phyloP scores from a whole-genome alignment of 805 yeast species.

The Kuraishia floccosa region DNA sequence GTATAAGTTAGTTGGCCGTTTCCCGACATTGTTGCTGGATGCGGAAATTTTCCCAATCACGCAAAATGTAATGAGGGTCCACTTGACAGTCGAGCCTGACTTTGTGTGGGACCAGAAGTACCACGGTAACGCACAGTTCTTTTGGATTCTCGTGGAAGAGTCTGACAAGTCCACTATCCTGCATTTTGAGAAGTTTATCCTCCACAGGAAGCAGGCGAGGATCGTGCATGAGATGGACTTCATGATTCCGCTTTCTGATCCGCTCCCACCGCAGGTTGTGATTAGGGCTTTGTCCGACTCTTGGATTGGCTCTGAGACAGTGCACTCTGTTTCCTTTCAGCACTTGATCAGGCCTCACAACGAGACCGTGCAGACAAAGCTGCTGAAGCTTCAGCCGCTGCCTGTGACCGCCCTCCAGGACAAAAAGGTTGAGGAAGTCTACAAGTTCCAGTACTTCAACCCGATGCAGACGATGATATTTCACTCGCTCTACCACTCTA shows the following conservation, averaged over 20 bases:
- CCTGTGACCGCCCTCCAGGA: slow-evolving; percentile 76
- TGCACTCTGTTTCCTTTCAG: slow-evolving; percentile 74
- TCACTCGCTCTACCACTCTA: slow-evolving; percentile 74
- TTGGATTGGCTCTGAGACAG: slow-evolving; percentile 82
- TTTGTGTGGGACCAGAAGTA: slow-evolving; percentile 75
- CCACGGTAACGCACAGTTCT: slow-evolving; percentile 79
- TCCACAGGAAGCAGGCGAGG: slow-evolving; percentile 45
- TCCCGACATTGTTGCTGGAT: slow-evolving; percentile 67
- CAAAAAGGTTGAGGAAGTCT: slow-evolving; percentile 53
- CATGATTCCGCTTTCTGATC: slow-evolving; percentile 84
- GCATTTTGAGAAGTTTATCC: slow-evolving; percentile 72
- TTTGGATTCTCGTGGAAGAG: slow-evolving; percentile 91
- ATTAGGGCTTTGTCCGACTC: slow-evolving; percentile 71
- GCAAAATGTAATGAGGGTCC: slow-evolving; percentile 72
- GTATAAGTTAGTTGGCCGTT: slow-evolving; percentile 47
- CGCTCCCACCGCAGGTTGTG: slow-evolving; percentile 81
- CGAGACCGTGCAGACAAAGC: slow-evolving; percentile 74
- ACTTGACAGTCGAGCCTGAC: slow-evolving; percentile 57
- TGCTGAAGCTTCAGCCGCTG: slow-evolving; percentile 73
- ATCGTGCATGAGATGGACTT: slow-evolving; percentile 69
- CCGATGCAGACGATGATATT: slow-evolving; percentile 99
- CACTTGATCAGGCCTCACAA: slow-evolving; percentile 83
- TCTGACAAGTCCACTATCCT: slow-evolving; percentile 61
- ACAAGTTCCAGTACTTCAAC: slow-evolving; percentile 80
- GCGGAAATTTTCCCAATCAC: slow-evolving; percentile 89